Evolutionary conservation across 139 green algal genomes (phyloP).

Genomic region (Chlorella sp.): DNA sequence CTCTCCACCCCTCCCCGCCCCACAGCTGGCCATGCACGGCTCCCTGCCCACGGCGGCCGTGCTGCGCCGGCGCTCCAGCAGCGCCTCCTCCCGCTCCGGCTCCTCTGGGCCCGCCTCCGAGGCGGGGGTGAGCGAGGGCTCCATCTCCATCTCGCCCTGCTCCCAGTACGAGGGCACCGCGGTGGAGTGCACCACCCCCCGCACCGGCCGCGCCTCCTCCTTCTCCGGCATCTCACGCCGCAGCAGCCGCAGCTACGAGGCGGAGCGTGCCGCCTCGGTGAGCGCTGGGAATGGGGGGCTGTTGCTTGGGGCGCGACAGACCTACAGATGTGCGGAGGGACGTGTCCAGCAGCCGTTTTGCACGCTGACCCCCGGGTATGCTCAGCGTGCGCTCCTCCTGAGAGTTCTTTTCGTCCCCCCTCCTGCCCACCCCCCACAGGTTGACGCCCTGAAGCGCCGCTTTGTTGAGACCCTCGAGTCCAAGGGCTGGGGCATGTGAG

Average conservation of each 20-base stretch:
- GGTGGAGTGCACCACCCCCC: neutral
- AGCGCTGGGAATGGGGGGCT: neutral
- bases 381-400: no score
- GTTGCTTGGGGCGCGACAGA: no score
- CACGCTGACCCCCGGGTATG: no score
- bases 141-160: neutral
- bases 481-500: conserved; percentile 3
- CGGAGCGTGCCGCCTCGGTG: no score
- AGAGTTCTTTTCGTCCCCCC: no score
- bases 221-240: no score
- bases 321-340: no score
- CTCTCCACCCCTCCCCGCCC: neutral
- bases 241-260: no score
- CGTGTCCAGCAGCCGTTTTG: no score
- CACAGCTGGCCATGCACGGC: conserved; percentile 4
- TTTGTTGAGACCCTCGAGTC: neutral
- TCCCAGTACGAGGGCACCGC: neutral
- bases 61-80: neutral
- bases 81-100: neutral
- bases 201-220: neutral
- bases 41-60: neutral
- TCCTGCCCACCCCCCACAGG: neutral
- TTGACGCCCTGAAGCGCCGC: neutral
- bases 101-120: neutral
- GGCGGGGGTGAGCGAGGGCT: neutral